Conservation (phyloP, 2,329 filamentous ascomycete genomes). For the Arthrinium phaeospermum region DNA sequence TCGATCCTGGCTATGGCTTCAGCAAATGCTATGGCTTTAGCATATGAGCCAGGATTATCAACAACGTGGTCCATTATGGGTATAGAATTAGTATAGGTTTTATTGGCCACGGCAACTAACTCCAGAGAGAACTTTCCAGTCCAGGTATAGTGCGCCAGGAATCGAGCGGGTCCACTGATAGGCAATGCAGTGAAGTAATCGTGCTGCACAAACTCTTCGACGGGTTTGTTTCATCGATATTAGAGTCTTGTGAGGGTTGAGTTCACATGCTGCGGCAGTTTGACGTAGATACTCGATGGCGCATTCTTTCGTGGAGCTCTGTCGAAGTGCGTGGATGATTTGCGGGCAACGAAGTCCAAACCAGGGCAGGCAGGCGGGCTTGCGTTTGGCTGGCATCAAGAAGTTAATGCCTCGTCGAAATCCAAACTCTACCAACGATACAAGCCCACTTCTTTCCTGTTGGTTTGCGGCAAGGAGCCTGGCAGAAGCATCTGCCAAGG, state of each 20-base stretch:
- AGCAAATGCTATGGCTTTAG: too few relatives aligned
- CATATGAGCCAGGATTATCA: too few relatives aligned
- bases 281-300: slow-evolving; percentile 17
- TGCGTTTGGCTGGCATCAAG: not conserved
- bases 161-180: not conserved
- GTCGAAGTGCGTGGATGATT: not conserved
- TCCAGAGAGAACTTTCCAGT: too few relatives aligned
- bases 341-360: slow-evolving; percentile 17
- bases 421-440: not conserved
- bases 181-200: not conserved
- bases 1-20: too few relatives aligned
- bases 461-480: not conserved
- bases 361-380: slow-evolving; percentile 13
- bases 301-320: not conserved
- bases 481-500: not conserved
- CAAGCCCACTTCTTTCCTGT: not conserved
- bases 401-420: not conserved
- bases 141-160: not conserved
- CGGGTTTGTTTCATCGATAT: not conserved
- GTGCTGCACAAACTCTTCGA: not conserved
- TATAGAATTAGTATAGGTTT: too few relatives aligned
- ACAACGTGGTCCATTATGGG: too few relatives aligned
- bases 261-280: not conserved
- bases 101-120: too few relatives aligned
- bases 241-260: not conserved